Percentiles rank a stretch among this genome's conserved stretches.
Evolutionary conservation across 2,329 filamentous ascomycete genomes (phyloP).

Genomic region (Anthostomella pinea): DNA sequence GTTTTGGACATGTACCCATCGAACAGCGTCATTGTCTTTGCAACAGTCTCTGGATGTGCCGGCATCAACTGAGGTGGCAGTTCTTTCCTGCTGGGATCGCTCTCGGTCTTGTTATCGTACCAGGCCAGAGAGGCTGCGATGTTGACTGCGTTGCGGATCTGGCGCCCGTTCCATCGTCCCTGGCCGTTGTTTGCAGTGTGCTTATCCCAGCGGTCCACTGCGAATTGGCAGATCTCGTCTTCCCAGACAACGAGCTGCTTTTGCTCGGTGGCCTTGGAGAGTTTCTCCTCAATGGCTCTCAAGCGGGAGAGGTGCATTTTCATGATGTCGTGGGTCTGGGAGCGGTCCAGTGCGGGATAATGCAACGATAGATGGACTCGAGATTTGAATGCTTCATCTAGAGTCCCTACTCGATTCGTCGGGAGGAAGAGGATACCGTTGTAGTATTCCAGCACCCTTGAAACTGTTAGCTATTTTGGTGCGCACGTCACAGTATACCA

Average conservation of each 20-base stretch:
- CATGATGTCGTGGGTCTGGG: constrained; percentile 5
- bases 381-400: constrained; percentile 41
- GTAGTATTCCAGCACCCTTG: constrained; percentile 34
- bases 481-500: neutral
- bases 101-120: constrained; percentile 5
- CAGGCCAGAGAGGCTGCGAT: constrained; percentile 11
- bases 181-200: constrained; percentile 1
- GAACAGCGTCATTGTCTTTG: constrained; percentile 9
- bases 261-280: neutral
- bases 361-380: constrained; percentile 36
- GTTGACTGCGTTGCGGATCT: constrained; percentile 12
- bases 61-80: constrained; percentile 1
- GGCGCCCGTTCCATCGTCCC: constrained; percentile 13
- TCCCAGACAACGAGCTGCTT: constrained; percentile 4
- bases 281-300: neutral
- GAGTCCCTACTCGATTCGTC: constrained; percentile 39
- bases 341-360: constrained; percentile 17
- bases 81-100: neutral
- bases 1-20: constrained; percentile 10
- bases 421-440: constrained; percentile 39
- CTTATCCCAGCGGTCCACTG: constrained; percentile 2
- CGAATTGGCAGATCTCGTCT: constrained; percentile 4
- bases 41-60: constrained; percentile 5
- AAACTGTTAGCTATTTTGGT: neutral
- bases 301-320: constrained; percentile 4